Percentiles rank a stretch among this genome's conserved stretches.
These are phyloP conservation scores for Aspergillus sp. DNA, from an alignment of 2,329 filamentous ascomycete genomes.

Conservation along the genomic window DNA sequence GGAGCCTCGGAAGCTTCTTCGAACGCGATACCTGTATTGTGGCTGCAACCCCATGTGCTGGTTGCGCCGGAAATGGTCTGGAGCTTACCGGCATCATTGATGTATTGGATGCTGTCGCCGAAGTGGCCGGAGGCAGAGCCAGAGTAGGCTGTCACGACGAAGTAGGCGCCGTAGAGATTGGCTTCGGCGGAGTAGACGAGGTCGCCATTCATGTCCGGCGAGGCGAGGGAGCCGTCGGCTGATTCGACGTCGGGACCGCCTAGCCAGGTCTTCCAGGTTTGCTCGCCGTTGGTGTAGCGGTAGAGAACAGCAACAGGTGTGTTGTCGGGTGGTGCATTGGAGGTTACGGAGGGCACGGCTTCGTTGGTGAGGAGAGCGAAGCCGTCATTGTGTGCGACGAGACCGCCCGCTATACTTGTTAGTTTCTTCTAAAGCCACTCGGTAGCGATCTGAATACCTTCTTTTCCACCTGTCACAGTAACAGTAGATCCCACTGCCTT, in stretches of 20 bases:
- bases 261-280: constrained; percentile 60
- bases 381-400: constrained; percentile 63
- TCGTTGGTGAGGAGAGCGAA: constrained; percentile 64
- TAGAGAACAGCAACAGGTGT: constrained; percentile 59
- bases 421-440: neutral
- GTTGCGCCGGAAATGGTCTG: constrained; percentile 54
- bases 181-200: constrained; percentile 59
- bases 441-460: constrained; percentile 32
- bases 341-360: constrained; percentile 50
- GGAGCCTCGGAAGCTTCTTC: constrained; percentile 60
- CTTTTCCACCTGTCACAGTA: constrained; percentile 55
- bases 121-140: constrained; percentile 57
- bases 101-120: constrained; percentile 58
- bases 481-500: constrained; percentile 53
- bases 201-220: constrained; percentile 63
- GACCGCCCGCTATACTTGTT: constrained; percentile 50
- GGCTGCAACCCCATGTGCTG: constrained; percentile 61
- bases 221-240: constrained; percentile 48
- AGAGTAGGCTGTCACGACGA: constrained; percentile 60
- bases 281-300: constrained; percentile 55
- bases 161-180: constrained; percentile 61
- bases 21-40: constrained; percentile 66
- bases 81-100: constrained; percentile 50
- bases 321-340: constrained; percentile 49
- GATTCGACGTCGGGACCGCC: constrained; percentile 57